Evolutionary conservation across 2,329 filamentous ascomycete species (phyloP).

Genomic region (Penicillium sp.): DNA sequence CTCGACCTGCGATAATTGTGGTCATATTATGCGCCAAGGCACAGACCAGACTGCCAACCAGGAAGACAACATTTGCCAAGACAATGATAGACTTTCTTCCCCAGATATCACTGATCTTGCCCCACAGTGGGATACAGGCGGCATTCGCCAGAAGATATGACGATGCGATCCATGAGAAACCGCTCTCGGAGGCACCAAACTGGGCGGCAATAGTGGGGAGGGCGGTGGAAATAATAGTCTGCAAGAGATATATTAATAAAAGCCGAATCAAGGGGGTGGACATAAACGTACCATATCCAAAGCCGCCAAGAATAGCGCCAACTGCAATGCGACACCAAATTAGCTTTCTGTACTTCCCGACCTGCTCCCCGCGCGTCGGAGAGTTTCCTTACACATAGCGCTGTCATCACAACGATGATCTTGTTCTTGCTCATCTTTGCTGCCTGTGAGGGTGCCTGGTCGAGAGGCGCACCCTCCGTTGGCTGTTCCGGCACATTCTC

Average conservation of each 20-base stretch:
- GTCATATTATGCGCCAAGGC: conserved; percentile 50
- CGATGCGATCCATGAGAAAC: conserved; percentile 44
- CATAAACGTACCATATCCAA: conserved; percentile 45
- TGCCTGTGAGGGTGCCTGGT: conserved; percentile 31
- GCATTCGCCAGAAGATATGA: conserved; percentile 41
- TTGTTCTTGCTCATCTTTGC: conserved; percentile 35
- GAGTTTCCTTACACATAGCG: conserved; percentile 31
- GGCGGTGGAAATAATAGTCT: conserved; percentile 41
- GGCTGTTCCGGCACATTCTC: conserved; percentile 15
- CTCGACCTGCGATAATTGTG: conserved; percentile 55
- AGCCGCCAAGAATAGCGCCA: conserved; percentile 53
- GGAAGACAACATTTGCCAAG: conserved; percentile 53
- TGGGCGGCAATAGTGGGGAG: conserved; percentile 38
- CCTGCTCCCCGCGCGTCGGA: background rate
- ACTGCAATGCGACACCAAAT: conserved; percentile 24
- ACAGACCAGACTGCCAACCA: conserved; percentile 54
- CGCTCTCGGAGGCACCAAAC: conserved; percentile 37
- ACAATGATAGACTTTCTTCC: conserved; percentile 57
- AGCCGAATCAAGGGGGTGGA: background rate
- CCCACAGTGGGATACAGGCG: conserved; percentile 50
- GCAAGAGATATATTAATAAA: conserved; percentile 2
- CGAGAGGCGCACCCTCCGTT: conserved; percentile 19
- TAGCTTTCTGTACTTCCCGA: conserved; percentile 6
- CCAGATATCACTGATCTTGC: conserved; percentile 59
- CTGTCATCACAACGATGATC: conserved; percentile 36